Percentiles rank a stretch among this genome's conserved stretches.
Evolutionary conservation across 495 filamentous ascomycete genomes (phyloP).

Genomic region (Rhypophila decipiens): DNA sequence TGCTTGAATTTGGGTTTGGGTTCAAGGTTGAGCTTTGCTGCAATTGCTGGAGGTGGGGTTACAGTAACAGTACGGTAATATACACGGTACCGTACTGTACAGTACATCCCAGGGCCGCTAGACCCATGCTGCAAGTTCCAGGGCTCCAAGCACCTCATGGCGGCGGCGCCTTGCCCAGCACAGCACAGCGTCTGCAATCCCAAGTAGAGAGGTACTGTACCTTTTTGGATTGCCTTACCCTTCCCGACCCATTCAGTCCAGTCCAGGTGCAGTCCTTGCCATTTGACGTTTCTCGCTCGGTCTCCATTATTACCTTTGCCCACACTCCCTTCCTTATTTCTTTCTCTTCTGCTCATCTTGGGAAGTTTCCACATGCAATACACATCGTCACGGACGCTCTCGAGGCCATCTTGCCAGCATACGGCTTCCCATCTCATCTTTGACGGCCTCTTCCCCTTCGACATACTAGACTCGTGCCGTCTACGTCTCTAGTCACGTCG

Average conservation of each 20-base stretch:
- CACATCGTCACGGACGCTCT: slow-evolving; percentile 2
- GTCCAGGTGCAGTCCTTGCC: slow-evolving; percentile 2
- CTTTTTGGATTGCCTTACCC: slow-evolving; percentile 15
- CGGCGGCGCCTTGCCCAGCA: slow-evolving; percentile 15
- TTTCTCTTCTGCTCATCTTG: slow-evolving; percentile 20
- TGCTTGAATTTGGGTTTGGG: too few relatives aligned
- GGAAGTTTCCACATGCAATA: slow-evolving; percentile 16
- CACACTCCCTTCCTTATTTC: slow-evolving; percentile 26
- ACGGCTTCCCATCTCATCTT: background rate
- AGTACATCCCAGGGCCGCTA: too few relatives aligned
- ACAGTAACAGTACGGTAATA: too few relatives aligned
- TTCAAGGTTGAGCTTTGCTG: too few relatives aligned
- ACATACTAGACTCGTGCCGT: background rate
- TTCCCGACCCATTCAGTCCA: slow-evolving; percentile 12
- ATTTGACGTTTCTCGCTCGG: slow-evolving; percentile 21
- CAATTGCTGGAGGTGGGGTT: too few relatives aligned
- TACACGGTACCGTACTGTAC: too few relatives aligned
- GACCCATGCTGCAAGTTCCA: slow-evolving; percentile 1
- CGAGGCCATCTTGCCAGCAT: background rate
- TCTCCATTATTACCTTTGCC: slow-evolving; percentile 35
- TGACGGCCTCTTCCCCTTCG: background rate
- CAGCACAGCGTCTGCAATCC: slow-evolving; percentile 2
- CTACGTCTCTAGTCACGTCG: background rate
- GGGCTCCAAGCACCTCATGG: slow-evolving; percentile 5
- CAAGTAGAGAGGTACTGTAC: slow-evolving; percentile 10